Evolutionary conservation across 2,329 filamentous ascomycete species (phyloP), one percentile per base, ranked within the genome.

Genomic region (Hypoxylon sp.): DNA sequence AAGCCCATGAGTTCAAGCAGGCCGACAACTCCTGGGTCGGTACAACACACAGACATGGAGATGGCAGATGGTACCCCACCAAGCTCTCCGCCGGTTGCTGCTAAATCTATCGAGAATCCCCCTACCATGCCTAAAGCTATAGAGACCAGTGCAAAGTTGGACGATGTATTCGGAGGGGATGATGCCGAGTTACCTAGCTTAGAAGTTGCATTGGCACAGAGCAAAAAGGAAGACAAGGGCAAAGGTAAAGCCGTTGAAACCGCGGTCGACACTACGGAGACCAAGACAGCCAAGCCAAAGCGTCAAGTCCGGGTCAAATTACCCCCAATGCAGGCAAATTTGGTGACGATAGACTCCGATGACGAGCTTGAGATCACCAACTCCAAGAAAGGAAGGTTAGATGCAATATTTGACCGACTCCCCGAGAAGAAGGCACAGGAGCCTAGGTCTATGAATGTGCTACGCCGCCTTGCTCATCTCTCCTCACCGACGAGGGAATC

Each of bases 391-490:
- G 83, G 82, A 75, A 89, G 84, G 71, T 76, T 90, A 27, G 84
- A 88, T 65, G 81, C 83, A n/a, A 86, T 93, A 2, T 95, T 97
- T 72, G 89, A 94, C 75, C 90, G 88, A 14, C 79, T 91, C 2
- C 92, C 91, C 0, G 82, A 83, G 55, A 89, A 86, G 75, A 89
- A 88, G 76, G 81, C 85, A n/a, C 85, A 89, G 58, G 90, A 92
- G 73, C 83, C 87, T 1, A 84, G 85, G 27, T 89, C 91, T 0
- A 82, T 95, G 66, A 85, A 90, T 27, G 87, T 86, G 14, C 83
- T 96, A n/a, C 91, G 91, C 65, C 88, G 89, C 63, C 87, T 97
- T 13, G 93, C 94, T 2, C 89, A 94, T 68, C 80, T 96, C 22
- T 87, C 85, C 58, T 91, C 90, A 5, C 91, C 87, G 55, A 86